These are phyloP conservation scores for Citrus hindsii DNA, from an alignment of 345 rosid species.

Conservation along the genomic window DNA sequence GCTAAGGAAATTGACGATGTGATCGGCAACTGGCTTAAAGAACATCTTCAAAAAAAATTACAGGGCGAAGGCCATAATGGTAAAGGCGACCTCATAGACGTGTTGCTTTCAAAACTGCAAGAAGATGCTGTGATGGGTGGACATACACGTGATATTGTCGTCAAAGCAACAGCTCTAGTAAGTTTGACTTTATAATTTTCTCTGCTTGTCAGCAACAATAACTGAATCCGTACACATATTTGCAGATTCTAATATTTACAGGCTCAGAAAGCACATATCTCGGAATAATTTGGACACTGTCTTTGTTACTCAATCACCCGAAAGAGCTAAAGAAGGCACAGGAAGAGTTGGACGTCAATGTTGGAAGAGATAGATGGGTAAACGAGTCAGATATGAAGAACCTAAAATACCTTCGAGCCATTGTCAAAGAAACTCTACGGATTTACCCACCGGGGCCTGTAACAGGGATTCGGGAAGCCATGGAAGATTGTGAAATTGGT, in stretches of 20 bases:
- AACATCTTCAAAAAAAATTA: conserved; percentile 34
- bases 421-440: conserved; percentile 57
- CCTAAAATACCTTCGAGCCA: conserved; percentile 48
- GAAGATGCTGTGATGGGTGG: conserved; percentile 39
- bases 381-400: conserved; percentile 51
- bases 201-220: no score
- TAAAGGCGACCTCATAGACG: conserved; percentile 54
- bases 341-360: conserved; percentile 46
- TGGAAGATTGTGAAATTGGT: conserved; percentile 40
- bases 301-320: conserved; percentile 44
- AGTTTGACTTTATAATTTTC: background rate
- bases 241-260: conserved; percentile 42
- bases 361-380: conserved; percentile 45
- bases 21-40: conserved; percentile 50
- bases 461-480: conserved; percentile 47
- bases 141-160: conserved; percentile 37
- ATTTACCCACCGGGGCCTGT: conserved; percentile 52
- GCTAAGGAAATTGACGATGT: conserved; percentile 44
- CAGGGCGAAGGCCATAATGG: background rate
- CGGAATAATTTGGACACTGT: conserved; percentile 44
- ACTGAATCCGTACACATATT: no score
- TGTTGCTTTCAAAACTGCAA: conserved; percentile 35
- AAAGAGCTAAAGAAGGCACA: conserved; percentile 33
- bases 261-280: conserved; percentile 54
- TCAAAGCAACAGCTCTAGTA: conserved; percentile 69